These are phyloP conservation scores for Fusarium armeniacum DNA, from an alignment of 2,329 filamentous ascomycete genomes.

Conservation along the genomic window DNA sequence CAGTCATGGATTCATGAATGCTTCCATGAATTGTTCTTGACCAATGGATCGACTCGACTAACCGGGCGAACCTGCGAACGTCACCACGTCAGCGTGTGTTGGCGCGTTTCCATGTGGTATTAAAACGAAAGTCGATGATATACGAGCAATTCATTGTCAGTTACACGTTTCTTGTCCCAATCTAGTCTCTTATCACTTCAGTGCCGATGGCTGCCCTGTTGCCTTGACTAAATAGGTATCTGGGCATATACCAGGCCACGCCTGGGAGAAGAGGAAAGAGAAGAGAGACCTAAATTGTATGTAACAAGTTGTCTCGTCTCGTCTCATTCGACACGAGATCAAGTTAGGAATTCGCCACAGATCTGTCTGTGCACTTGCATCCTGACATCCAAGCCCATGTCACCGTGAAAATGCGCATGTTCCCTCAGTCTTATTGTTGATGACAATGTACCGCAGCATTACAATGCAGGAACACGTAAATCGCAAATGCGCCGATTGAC, in stretches of 20 bases:
- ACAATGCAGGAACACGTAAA: slow-evolving; percentile 8
- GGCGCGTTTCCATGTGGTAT: not conserved
- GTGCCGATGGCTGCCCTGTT: not conserved
- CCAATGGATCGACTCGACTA: not conserved
- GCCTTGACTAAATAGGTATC: too few species aligned
- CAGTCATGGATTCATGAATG: not conserved
- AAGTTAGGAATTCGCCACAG: slow-evolving; percentile 6
- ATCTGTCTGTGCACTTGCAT: not conserved
- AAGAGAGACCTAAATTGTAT: not conserved
- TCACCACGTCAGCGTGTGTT: not conserved
- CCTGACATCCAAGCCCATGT: not conserved
- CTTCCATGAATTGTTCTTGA: slow-evolving; percentile 6
- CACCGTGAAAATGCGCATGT: not conserved
- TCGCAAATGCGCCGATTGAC: not conserved
- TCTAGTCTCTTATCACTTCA: not conserved
- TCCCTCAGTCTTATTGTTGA: not conserved
- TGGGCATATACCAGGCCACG: not conserved
- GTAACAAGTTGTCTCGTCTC: not conserved
- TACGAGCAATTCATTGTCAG: not conserved
- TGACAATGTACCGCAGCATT: not conserved
- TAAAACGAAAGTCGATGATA: not conserved
- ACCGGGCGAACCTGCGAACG: not conserved
- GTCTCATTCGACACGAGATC: slow-evolving; percentile 4
- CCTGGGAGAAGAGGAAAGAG: not conserved
- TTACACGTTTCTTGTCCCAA: not conserved